These are phyloP conservation scores for Tulasnella sp. DNA, from an alignment of 768 basidiomycete species.

Conservation along the genomic window DNA sequence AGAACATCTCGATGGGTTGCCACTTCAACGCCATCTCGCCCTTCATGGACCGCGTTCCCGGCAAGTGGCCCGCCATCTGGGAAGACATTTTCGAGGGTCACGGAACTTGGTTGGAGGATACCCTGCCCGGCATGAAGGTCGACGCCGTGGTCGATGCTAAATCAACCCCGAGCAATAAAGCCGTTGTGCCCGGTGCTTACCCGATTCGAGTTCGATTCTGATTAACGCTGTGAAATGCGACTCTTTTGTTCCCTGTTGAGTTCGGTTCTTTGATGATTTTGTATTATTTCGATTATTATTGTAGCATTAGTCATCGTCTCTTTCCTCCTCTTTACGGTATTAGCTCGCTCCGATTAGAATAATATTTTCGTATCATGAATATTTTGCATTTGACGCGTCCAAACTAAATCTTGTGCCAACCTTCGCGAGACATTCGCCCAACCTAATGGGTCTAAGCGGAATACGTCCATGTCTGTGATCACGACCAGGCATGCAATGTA, in stretches of 20 bases:
- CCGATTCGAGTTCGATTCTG: not conserved
- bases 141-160: not conserved
- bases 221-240: too few relatives aligned
- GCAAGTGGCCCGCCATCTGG: not conserved
- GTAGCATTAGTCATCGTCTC: not conserved
- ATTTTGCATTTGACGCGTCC: too few relatives aligned
- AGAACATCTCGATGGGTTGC: not conserved
- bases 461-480: too few relatives aligned
- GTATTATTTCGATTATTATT: not conserved
- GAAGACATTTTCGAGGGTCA: constrained; percentile 2
- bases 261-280: not conserved
- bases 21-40: not conserved
- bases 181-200: not conserved
- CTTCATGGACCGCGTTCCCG: not conserved
- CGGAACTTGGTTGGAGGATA: not conserved
- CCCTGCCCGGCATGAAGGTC: not conserved
- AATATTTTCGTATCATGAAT: too few relatives aligned
- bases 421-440: too few relatives aligned
- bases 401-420: too few relatives aligned
- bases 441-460: too few relatives aligned
- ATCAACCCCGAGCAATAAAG: too few relatives aligned
- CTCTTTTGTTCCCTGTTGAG: too few relatives aligned
- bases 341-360: not conserved
- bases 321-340: too few relatives aligned
- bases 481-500: too few relatives aligned